Evolutionary conservation across 1,284 basidiomycete genomes (phyloP), one percentile per base, ranked within the genome.

Genomic region (Macrocystidia cucumis): DNA sequence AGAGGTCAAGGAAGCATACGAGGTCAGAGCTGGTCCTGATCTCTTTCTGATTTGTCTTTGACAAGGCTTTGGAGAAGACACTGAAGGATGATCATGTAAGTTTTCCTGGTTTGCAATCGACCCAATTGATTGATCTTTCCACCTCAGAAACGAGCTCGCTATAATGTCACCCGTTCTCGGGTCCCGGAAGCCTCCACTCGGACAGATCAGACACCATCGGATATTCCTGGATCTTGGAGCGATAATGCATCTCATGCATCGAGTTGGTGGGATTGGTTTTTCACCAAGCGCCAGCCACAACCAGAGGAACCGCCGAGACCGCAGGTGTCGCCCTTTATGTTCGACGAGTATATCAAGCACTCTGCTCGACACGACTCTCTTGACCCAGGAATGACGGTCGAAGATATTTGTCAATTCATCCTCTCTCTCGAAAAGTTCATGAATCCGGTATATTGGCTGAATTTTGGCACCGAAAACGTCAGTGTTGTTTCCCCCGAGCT

Each of bases 1-100:
- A 8, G 43, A 26, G 17, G 43, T 52, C 5, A 34, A 47, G 23
- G 45, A 49, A 36, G 50, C 49, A 3, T 50, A 45, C 25, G 45
- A 52, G 45, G 50, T 46, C 13, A 14, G 44, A n/a, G n/a, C n/a
- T n/a, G n/a, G n/a, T n/a, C n/a, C n/a, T n/a, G n/a, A n/a, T n/a
- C n/a, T n/a, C n/a, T 32, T 24, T 19, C n/a, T 20, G 14, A 19
- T 12, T 18, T 13, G 9, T 11, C 6, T 25, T 9, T 9, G 6
- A 4, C 14, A 8, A 25, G 8, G 12, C 5, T 8, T 25, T 14
- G n/a, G 7, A 14, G 19, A 20, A 24, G 43, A 46, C 41, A 3
- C 25, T 46, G 13, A 40, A 27, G 26, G 33, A 43, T 25, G 12
- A 33, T 24, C 12, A 31, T 25, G 37, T 49, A 33, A 5, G 32